Percentiles rank a stretch among this genome's conserved stretches.
phyloP scores from a whole-genome alignment of 208 protist genomes.

The Novymonas esmeraldas region DNA sequence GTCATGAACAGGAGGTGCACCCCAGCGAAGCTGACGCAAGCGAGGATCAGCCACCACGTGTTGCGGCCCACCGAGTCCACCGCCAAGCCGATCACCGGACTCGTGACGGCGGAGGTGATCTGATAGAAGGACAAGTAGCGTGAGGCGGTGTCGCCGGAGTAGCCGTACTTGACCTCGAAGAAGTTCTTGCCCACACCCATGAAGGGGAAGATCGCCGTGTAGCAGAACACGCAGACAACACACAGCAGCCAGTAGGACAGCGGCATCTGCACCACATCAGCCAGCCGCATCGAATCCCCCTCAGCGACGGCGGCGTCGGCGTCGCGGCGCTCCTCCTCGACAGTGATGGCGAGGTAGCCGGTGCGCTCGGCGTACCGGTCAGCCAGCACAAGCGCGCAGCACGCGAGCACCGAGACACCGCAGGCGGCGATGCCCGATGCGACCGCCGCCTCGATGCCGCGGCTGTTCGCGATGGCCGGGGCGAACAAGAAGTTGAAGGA shows the following conservation, averaged over 20 bases:
- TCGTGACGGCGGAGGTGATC: constrained; percentile 79
- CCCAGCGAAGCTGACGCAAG: constrained; percentile 48
- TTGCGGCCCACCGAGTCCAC: constrained; percentile 87
- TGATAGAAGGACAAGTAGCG: constrained; percentile 87
- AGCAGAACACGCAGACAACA: constrained; percentile 85
- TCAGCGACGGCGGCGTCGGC: constrained; percentile 27
- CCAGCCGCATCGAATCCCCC: constrained; percentile 19
- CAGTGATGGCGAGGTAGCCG: constrained; percentile 49
- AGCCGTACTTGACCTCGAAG: constrained; percentile 88
- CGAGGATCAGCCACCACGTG: constrained; percentile 71
- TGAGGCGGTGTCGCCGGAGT: constrained; percentile 46
- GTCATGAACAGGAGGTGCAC: constrained; percentile 79
- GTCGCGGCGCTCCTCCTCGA: constrained; percentile 42
- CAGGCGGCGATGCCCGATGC: constrained; percentile 70
- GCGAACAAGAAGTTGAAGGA: constrained; percentile 93
- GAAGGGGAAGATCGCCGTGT: constrained; percentile 87
- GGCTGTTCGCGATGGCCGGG: constrained; percentile 63
- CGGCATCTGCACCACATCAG: constrained; percentile 64
- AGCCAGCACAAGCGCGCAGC: constrained; percentile 51
- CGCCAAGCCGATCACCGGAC: constrained; percentile 76
- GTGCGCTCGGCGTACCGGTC: constrained; percentile 77
- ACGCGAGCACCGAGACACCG: constrained; percentile 64
- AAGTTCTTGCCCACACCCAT: constrained; percentile 84
- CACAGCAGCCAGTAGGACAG: constrained; percentile 80
- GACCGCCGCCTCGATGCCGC: constrained; percentile 61